Conservation (phyloP, 2,329 filamentous ascomycete genomes). For the Blastomyces parvus region DNA sequence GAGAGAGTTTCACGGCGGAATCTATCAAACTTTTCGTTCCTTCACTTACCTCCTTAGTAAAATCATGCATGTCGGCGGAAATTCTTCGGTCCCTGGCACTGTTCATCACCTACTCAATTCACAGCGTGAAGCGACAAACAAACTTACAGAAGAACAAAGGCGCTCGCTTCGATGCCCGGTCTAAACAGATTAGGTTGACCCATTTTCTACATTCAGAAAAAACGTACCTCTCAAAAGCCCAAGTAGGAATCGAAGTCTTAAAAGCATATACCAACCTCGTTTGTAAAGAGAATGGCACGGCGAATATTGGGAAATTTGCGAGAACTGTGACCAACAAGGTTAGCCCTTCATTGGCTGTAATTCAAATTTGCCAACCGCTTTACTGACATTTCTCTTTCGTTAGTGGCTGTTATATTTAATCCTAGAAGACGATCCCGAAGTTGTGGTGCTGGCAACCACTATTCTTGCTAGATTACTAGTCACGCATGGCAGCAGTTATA, state of each 20-base stretch:
- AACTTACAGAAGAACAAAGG: slow-evolving; percentile 40
- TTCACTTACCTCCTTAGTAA: slow-evolving; percentile 70
- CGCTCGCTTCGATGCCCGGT: slow-evolving; percentile 26
- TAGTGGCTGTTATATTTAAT: slow-evolving; percentile 88
- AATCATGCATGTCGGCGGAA: slow-evolving; percentile 71
- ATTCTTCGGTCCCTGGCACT: slow-evolving; percentile 77
- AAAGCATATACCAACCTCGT: slow-evolving; percentile 68
- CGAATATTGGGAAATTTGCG: slow-evolving; percentile 75
- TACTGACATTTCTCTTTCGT: slow-evolving; percentile 8
- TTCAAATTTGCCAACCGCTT: no score
- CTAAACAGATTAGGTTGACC: slow-evolving; percentile 24
- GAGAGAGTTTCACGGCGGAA: slow-evolving; percentile 63
- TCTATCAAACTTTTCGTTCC: slow-evolving; percentile 66
- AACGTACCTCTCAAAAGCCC: slow-evolving; percentile 47
- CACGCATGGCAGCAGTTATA: slow-evolving; percentile 71
- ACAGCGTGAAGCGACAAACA: slow-evolving; percentile 44
- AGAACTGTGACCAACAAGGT: slow-evolving; percentile 93
- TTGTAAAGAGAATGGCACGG: slow-evolving; percentile 59
- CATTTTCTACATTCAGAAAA: slow-evolving; percentile 33
- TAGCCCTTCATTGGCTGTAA: slow-evolving; percentile 26
- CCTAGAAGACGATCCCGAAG: slow-evolving; percentile 73
- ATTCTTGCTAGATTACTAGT: slow-evolving; percentile 77
- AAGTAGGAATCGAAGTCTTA: slow-evolving; percentile 65
- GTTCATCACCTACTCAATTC: slow-evolving; percentile 87
- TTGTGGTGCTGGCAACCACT: slow-evolving; percentile 69